Percentiles rank a stretch among this genome's conserved stretches.
phyloP scores from a whole-genome alignment of 2,329 filamentous ascomycete species.

The Phoma sp. region DNA sequence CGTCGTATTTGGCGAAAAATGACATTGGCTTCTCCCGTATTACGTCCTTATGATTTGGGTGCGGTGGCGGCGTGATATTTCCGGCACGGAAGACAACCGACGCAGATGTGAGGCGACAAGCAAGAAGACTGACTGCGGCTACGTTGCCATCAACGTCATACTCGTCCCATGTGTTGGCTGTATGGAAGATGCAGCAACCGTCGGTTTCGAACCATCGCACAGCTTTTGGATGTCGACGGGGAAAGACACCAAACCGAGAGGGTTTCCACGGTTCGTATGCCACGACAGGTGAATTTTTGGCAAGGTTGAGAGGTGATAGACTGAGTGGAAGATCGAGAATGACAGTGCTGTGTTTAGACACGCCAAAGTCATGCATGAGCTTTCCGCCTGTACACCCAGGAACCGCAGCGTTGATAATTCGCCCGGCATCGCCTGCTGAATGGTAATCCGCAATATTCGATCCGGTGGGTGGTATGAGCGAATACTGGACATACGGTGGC shows the following conservation, averaged over 20 bases:
- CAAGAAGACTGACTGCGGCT: conserved; percentile 66
- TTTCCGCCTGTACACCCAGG: conserved; percentile 69
- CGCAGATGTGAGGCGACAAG: conserved; percentile 71
- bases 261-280: conserved; percentile 64
- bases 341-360: conserved; percentile 67
- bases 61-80: conserved; percentile 64
- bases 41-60: conserved; percentile 35
- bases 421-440: conserved; percentile 10
- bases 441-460: conserved; percentile 14
- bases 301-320: conserved; percentile 68
- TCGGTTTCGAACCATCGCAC: conserved; percentile 73
- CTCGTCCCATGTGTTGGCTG: conserved; percentile 74
- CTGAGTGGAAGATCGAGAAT: conserved; percentile 75
- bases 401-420: conserved; percentile 62
- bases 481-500: conserved; percentile 73
- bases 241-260: conserved; percentile 73
- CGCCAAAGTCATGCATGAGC: conserved; percentile 81
- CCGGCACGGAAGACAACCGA: conserved; percentile 70
- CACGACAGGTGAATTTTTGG: conserved; percentile 64
- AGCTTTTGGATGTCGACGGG: conserved; percentile 63
- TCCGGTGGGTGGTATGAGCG: conserved; percentile 56
- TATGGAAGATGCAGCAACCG: conserved; percentile 75
- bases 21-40: conserved; percentile 51
- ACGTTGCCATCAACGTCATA: conserved; percentile 40
- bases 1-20: conserved; percentile 56